A percentile compares a stretch with the other conserved stretches of the same genome.
Evolutionary conservation across 768 basidiomycete species (phyloP).

Genomic region (Pluteus cervinus): DNA sequence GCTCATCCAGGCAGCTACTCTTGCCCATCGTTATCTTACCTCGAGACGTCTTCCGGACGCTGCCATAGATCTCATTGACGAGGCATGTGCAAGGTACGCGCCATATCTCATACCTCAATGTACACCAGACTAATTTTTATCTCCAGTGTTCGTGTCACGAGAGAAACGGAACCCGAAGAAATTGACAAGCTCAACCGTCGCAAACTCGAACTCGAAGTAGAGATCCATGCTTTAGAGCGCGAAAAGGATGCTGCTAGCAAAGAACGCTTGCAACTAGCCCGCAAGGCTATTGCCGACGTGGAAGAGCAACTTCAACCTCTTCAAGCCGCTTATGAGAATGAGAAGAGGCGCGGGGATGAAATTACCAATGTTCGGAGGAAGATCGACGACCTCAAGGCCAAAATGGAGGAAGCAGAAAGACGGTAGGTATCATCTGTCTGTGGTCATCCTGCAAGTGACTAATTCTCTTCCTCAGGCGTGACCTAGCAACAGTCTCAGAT

Average conservation of each 20-base stretch:
- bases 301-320: constrained; percentile 82
- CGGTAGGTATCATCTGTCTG: constrained; percentile 36
- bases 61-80: constrained; percentile 90
- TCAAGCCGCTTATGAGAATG: constrained; percentile 79
- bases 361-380: constrained; percentile 68
- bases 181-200: constrained; percentile 87
- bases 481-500: constrained; percentile 77
- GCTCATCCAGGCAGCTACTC: constrained; percentile 81
- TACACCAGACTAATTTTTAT: constrained; percentile 4
- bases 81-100: constrained; percentile 79
- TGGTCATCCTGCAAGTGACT: constrained; percentile 9
- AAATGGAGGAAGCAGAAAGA: constrained; percentile 90
- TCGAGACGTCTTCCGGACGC: constrained; percentile 74
- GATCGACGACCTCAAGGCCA: constrained; percentile 88
- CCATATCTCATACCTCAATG: constrained; percentile 1
- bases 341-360: constrained; percentile 79
- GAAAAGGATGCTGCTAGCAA: constrained; percentile 89
- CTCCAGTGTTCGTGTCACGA: constrained; percentile 77
- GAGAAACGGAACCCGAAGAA: constrained; percentile 91
- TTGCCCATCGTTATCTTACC: constrained; percentile 92
- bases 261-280: constrained; percentile 68
- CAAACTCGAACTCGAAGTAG: constrained; percentile 89
- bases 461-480: constrained; percentile 38
- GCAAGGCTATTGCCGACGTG: constrained; percentile 75
- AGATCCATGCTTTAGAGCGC: constrained; percentile 89